phyloP scores from a whole-genome alignment of 2,329 filamentous ascomycete species.

The Ophiocordyceps camponoti-rufipedis region DNA sequence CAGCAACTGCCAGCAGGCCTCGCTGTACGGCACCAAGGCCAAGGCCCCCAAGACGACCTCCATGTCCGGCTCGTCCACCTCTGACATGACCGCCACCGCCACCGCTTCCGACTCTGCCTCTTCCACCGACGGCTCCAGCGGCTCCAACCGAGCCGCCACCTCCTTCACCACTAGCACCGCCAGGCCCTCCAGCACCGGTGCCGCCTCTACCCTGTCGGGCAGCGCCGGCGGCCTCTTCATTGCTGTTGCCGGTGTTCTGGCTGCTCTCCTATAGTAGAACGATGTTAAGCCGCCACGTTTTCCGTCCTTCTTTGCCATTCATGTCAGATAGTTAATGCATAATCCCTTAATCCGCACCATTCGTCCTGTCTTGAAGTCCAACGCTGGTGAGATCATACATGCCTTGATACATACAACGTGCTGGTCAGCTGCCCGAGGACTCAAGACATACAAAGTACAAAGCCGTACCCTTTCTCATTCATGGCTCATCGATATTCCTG shows the following conservation, averaged over 20 bases:
- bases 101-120: slow-evolving; percentile 6
- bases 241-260: slow-evolving; percentile 19
- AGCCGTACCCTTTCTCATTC: neutral
- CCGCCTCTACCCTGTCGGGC: slow-evolving; percentile 9
- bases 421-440: no score
- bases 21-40: slow-evolving; percentile 20
- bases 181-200: slow-evolving; percentile 8
- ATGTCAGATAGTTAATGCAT: neutral
- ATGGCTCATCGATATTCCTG: neutral
- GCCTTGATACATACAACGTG: no score
- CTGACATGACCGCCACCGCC: slow-evolving; percentile 6
- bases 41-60: slow-evolving; percentile 8
- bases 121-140: slow-evolving; percentile 5
- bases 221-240: slow-evolving; percentile 16
- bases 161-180: slow-evolving; percentile 2
- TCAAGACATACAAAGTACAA: neutral
- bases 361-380: no score
- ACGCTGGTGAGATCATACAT: no score
- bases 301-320: neutral
- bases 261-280: slow-evolving; percentile 13
- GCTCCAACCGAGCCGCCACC: slow-evolving; percentile 5
- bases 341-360: neutral
- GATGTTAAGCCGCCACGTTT: neutral
- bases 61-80: slow-evolving; percentile 6
- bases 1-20: slow-evolving; percentile 27